phyloP scores from a whole-genome alignment of 257 asterid species.

The Linderniella brevidens region DNA sequence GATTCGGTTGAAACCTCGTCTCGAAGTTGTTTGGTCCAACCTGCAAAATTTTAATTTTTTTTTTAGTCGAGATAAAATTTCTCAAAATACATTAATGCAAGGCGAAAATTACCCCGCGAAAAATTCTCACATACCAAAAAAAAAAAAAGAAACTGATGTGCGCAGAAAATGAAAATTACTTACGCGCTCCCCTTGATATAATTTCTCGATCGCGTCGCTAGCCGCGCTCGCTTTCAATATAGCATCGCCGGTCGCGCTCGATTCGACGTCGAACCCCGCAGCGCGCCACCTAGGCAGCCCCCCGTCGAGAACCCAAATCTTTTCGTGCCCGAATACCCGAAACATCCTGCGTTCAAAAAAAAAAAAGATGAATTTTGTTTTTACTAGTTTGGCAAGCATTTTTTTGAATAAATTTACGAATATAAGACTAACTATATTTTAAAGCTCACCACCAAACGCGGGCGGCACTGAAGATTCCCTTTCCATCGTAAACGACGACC shows the following conservation, averaged over 20 bases:
- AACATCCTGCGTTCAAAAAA: conserved; percentile 67
- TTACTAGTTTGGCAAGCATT: neutral
- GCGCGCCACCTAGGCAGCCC: conserved; percentile 96
- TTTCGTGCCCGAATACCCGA: conserved; percentile 86
- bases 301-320: conserved; percentile 89
- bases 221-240: conserved; percentile 98
- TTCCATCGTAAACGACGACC: conserved; percentile 89
- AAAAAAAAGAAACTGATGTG: too few species aligned
- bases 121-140: too few species aligned
- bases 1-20: conserved; percentile 67
- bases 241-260: conserved; percentile 92
- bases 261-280: conserved; percentile 66
- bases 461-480: conserved; percentile 96
- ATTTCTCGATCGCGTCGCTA: conserved; percentile 91
- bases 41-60: conserved; percentile 25
- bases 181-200: conserved; percentile 53
- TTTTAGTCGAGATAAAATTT: too few species aligned
- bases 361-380: conserved; percentile 7
- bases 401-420: neutral
- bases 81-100: too few species aligned
- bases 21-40: conserved; percentile 70
- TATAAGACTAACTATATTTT: neutral
- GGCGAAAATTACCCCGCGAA: too few species aligned
- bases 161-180: conserved; percentile 4
- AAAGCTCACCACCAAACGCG: conserved; percentile 97